These are phyloP conservation scores for Candolleomyces efflorescens DNA, from an alignment of 768 basidiomycete genomes.

Conservation along the genomic window DNA sequence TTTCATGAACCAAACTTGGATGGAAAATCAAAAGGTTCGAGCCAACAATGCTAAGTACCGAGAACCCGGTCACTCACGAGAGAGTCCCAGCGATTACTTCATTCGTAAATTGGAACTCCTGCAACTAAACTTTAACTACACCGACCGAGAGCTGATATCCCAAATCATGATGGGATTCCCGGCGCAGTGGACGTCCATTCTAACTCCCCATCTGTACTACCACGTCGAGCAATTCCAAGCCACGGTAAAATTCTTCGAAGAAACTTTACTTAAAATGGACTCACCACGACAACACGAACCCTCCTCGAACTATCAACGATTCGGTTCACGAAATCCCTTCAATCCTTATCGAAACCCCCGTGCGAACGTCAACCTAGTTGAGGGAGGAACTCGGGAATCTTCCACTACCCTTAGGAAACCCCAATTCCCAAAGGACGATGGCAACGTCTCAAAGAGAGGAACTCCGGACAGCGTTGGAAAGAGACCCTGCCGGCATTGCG, in stretches of 20 bases:
- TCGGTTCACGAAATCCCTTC: constrained; percentile 3
- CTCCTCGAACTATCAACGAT: not conserved
- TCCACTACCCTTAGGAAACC: no score
- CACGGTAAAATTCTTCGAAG: constrained; percentile 15
- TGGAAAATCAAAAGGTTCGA: not conserved
- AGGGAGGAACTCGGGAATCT: no score
- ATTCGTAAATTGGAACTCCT: not conserved
- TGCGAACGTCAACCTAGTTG: not conserved
- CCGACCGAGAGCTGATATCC: not conserved
- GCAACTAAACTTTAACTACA: not conserved
- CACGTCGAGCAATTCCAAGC: not conserved
- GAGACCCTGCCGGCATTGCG: constrained; percentile 29
- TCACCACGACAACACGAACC: not conserved
- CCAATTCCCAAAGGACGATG: constrained; percentile 19
- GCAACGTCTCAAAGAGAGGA: constrained; percentile 7
- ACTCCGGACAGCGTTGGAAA: constrained; percentile 19
- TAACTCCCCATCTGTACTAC: not conserved
- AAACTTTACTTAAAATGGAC: constrained; percentile 14
- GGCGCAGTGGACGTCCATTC: not conserved
- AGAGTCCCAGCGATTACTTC: not conserved
- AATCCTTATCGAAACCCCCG: not conserved
- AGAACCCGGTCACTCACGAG: not conserved
- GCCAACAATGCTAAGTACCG: not conserved
- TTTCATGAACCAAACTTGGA: not conserved
- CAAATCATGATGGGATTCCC: not conserved